Evolutionary conservation across 1,284 basidiomycete genomes (phyloP), one percentile per base, ranked within the genome.

Genomic region (Gymnopus androsaceus): DNA sequence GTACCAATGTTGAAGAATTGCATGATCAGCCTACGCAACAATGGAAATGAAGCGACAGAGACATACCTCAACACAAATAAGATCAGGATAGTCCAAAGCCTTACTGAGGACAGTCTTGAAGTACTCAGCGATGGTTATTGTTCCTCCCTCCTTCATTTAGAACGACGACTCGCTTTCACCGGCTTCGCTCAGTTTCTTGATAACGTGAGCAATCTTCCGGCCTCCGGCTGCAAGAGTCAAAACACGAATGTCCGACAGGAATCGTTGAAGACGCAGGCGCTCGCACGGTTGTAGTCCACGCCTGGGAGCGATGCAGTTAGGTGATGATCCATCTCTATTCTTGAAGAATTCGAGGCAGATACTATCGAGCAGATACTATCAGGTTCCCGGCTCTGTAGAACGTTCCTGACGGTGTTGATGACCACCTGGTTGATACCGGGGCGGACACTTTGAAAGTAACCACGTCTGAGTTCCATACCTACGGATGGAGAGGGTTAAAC

Each of bases 351-450:
- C 77, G 3, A 80, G 66, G 51, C 79, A 79, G 0, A 85, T 66
- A 25, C 71, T 64, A 51, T 83, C n/a, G n/a, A n/a, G n/a, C n/a
- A n/a, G n/a, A n/a, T n/a, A n/a, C n/a, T n/a, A n/a, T 62, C 2
- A 68, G 57, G 0, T 59, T 56, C 4, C 67, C 67, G 0, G 76
- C 64, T 61, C 79, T 78, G 66, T 82, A 87, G 81, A 87, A 84
- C 2, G 80, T 73, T 1, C 80, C 84, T 86, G 55, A 87, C 84
- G 54, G 87, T 75, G 55, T 87, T 87, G 64, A 87, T 75, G 12
- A 85, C 62, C 67, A 87, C 77, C 3, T 69, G 72, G 1, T 76
- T 76, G 3, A 80, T 69, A 0, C 77, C 80, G 4, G 84, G 85
- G 15, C 84, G 75, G 15, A 85, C 76, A 0, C 80, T 83, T 64